These are phyloP conservation scores for Nannizzia gypsea DNA, from an alignment of 2,329 filamentous ascomycete genomes.

Conservation along the genomic window DNA sequence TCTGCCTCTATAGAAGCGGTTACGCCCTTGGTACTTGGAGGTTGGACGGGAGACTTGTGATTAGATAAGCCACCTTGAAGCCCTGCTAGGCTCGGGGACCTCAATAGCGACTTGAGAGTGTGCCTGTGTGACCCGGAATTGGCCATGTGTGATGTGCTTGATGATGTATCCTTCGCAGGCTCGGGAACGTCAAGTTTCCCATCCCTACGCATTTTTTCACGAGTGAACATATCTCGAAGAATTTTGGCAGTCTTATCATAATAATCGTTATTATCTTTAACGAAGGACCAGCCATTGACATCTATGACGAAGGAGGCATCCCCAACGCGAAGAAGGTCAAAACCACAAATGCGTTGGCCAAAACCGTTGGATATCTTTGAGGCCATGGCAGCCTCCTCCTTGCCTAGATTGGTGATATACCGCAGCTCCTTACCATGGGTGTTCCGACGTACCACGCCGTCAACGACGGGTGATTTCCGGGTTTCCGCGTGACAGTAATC, in stretches of 20 bases:
- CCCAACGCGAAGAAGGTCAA: constrained; percentile 77
- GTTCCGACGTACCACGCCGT: constrained; percentile 88
- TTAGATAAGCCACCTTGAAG: constrained; percentile 31
- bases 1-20: not conserved
- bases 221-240: constrained; percentile 74
- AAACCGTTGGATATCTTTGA: constrained; percentile 83
- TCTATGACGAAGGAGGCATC: constrained; percentile 96
- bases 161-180: constrained; percentile 23
- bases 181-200: constrained; percentile 26
- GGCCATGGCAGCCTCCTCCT: constrained; percentile 74
- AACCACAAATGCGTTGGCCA: constrained; percentile 89
- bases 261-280: constrained; percentile 98
- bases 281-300: constrained; percentile 98
- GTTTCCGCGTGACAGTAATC: constrained; percentile 94
- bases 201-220: constrained; percentile 48
- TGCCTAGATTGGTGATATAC: constrained; percentile 75
- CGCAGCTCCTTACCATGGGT: constrained; percentile 94
- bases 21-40: not conserved
- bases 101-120: constrained; percentile 48
- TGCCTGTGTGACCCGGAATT: constrained; percentile 35
- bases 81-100: constrained; percentile 53
- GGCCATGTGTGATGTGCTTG: constrained; percentile 26
- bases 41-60: not conserved
- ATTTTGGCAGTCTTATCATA: constrained; percentile 86
- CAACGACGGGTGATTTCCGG: constrained; percentile 90